Conservation (phyloP, 2,329 filamentous ascomycete genomes). For the Aspergillus thermomutatus region DNA sequence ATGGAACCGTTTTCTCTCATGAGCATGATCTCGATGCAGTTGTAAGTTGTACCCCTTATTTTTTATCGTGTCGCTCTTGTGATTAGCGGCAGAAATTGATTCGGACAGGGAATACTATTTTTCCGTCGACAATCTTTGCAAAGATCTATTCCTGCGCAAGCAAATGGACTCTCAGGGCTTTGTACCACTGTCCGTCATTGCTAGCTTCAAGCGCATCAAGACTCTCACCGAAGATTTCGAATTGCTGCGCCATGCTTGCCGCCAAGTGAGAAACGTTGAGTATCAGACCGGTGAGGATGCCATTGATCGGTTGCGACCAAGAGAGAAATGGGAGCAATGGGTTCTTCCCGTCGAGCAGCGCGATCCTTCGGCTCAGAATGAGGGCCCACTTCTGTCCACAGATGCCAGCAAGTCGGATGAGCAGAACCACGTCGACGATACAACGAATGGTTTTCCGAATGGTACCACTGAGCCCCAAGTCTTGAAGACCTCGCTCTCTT, state of each 20-base stretch:
- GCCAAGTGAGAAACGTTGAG: slow-evolving; percentile 70
- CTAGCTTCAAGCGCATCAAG: slow-evolving; percentile 82
- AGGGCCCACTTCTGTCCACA: slow-evolving; percentile 54
- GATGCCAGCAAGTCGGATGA: slow-evolving; percentile 36
- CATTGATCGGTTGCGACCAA: slow-evolving; percentile 71
- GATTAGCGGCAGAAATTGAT: slow-evolving; percentile 26
- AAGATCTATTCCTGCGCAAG: slow-evolving; percentile 81
- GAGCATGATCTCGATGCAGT: slow-evolving; percentile 58
- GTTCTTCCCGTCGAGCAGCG: slow-evolving; percentile 70
- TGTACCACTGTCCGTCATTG: slow-evolving; percentile 74
- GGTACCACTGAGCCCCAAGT: slow-evolving; percentile 34
- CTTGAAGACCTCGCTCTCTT: slow-evolving; percentile 55
- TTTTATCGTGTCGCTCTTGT: neutral
- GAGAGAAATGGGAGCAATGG: slow-evolving; percentile 76
- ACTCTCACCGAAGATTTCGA: slow-evolving; percentile 68
- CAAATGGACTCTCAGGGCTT: slow-evolving; percentile 97
- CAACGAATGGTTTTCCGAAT: slow-evolving; percentile 39
- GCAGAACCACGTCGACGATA: slow-evolving; percentile 26
- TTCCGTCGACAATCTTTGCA: slow-evolving; percentile 90
- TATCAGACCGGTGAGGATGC: slow-evolving; percentile 72
- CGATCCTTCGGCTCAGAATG: slow-evolving; percentile 68
- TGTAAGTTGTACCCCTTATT: slow-evolving; percentile 42
- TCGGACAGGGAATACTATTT: slow-evolving; percentile 85
- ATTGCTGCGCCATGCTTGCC: slow-evolving; percentile 70
- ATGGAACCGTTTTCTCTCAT: slow-evolving; percentile 57